Evolutionary conservation across 164 flowering plant genomes (phyloP).

Genomic region (Litsea cubeba): DNA sequence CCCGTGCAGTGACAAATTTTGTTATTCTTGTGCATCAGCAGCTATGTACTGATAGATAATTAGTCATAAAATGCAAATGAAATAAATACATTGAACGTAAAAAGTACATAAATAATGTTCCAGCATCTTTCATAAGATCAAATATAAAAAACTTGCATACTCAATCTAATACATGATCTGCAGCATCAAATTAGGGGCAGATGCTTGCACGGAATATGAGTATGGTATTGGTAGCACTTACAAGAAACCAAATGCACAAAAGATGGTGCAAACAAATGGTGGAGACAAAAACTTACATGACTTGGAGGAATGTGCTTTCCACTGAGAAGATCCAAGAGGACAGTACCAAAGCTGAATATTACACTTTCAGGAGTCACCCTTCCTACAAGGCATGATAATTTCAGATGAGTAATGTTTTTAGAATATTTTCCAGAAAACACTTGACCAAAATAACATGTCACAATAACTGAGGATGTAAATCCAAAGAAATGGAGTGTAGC

Average conservation of each 20-base stretch:
- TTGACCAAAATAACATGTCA: not conserved
- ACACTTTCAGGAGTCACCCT: slow-evolving; percentile 96
- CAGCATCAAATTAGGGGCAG: not conserved
- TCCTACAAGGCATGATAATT: slow-evolving; percentile 38
- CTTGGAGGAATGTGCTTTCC: slow-evolving; percentile 98
- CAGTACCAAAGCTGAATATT: slow-evolving; percentile 90
- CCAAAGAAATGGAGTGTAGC: slow-evolving; percentile 16
- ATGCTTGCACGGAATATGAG: not conserved
- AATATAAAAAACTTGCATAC: no score
- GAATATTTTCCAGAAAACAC: no score
- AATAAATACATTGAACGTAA: no score
- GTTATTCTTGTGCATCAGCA: no score
- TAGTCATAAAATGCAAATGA: no score
- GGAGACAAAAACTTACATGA: slow-evolving; percentile 56
- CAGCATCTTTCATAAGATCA: no score
- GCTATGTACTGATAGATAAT: no score
- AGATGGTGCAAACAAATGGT: no score
- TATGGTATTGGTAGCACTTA: not conserved
- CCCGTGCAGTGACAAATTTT: no score
- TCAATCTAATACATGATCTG: no score
- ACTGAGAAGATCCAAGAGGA: slow-evolving; percentile 92
- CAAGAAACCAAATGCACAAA: not conserved
- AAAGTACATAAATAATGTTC: no score
- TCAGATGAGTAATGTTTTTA: not conserved
- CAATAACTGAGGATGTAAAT: not conserved